phyloP scores from a whole-genome alignment of 352 stramenopile genomes.

The Salisapilia sapeloensis region DNA sequence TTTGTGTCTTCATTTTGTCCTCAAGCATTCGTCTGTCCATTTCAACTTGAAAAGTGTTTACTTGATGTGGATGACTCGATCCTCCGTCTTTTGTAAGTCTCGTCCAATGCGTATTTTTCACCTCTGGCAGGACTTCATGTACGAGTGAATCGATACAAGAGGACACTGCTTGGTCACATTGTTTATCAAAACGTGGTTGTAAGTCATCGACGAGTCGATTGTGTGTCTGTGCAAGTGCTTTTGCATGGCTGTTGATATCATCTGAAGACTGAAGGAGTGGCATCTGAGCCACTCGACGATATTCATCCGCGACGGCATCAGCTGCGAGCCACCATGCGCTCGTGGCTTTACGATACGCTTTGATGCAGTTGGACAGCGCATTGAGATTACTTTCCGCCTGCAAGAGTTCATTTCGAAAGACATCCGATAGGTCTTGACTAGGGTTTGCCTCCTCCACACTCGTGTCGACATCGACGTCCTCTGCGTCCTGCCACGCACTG shows the following conservation, averaged over 20 bases:
- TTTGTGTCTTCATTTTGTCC: slow-evolving; percentile 15
- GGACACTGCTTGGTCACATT: slow-evolving; percentile 25
- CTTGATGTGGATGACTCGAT: slow-evolving; percentile 2
- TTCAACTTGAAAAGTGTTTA: slow-evolving; percentile 21
- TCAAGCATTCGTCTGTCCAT: slow-evolving; percentile 35
- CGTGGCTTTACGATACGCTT: slow-evolving; percentile 40
- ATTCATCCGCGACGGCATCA: slow-evolving; percentile 35
- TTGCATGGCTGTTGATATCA: slow-evolving; percentile 1
- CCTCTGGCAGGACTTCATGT: slow-evolving; percentile 32
- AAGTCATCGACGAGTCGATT: slow-evolving; percentile 13
- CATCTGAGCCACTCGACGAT: slow-evolving; percentile 37
- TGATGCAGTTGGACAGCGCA: slow-evolving; percentile 57
- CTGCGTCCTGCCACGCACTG: slow-evolving; percentile 24
- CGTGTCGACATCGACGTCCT: slow-evolving; percentile 9
- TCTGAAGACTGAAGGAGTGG: slow-evolving; percentile 16
- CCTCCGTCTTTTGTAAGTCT: slow-evolving; percentile 9
- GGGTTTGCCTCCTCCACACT: slow-evolving; percentile 1
- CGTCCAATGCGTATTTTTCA: slow-evolving; percentile 70
- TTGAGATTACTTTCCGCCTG: slow-evolving; percentile 54
- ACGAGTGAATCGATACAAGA: slow-evolving; percentile 20
- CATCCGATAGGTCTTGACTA: slow-evolving; percentile 13
- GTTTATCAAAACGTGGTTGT: slow-evolving; percentile 18
- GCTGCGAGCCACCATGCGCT: slow-evolving; percentile 38
- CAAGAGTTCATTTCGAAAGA: slow-evolving; percentile 55
- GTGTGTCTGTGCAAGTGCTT: slow-evolving; percentile 10